Percentiles rank a stretch among this genome's conserved stretches.
Evolutionary conservation across 495 filamentous ascomycete species (phyloP).

Genomic region (Hypomontagnella monticulosa): DNA sequence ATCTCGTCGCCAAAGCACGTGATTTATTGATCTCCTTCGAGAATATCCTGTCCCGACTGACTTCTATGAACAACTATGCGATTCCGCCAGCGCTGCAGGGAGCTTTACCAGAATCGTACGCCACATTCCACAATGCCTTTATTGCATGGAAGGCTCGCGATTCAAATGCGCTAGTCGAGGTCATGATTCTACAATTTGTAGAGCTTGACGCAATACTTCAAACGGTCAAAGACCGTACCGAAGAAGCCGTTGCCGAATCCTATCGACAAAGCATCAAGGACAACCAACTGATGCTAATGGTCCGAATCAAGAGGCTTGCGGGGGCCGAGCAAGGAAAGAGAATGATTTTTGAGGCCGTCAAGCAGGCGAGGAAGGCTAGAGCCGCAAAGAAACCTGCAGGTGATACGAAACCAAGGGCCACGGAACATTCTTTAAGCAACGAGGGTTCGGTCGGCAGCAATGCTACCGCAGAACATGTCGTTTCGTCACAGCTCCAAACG

Average conservation of each 20-base stretch:
- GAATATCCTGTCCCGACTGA: slow-evolving; percentile 70
- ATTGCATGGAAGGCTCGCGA: slow-evolving; percentile 95
- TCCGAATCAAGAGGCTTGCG: slow-evolving; percentile 87
- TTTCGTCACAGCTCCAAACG: slow-evolving; percentile 48
- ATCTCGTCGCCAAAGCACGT: slow-evolving; percentile 86
- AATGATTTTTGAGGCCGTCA: slow-evolving; percentile 83
- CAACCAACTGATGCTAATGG: slow-evolving; percentile 89
- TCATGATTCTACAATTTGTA: slow-evolving; percentile 95
- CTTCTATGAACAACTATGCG: slow-evolving; percentile 61
- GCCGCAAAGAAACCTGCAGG: slow-evolving; percentile 74
- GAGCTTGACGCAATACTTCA: slow-evolving; percentile 97
- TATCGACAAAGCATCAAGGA: slow-evolving; percentile 93
- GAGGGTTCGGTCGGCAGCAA: slow-evolving; percentile 52
- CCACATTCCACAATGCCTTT: slow-evolving; percentile 89
- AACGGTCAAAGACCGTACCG: slow-evolving; percentile 89
- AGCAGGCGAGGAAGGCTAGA: slow-evolving; percentile 76
- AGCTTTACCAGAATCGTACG: slow-evolving; percentile 73
- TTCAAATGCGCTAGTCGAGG: slow-evolving; percentile 85
- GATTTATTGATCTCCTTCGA: slow-evolving; percentile 87
- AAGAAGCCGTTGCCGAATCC: slow-evolving; percentile 85
- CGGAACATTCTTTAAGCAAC: slow-evolving; percentile 52
- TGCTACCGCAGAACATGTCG: slow-evolving; percentile 45
- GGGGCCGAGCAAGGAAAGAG: slow-evolving; percentile 83
- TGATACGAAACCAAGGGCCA: slow-evolving; percentile 73
- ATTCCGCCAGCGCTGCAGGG: slow-evolving; percentile 68